Evolutionary conservation across 225 moss, liverwort and hornwort species (phyloP), one percentile per base, ranked within the genome.

Genomic region (Sphagnum contortum): DNA sequence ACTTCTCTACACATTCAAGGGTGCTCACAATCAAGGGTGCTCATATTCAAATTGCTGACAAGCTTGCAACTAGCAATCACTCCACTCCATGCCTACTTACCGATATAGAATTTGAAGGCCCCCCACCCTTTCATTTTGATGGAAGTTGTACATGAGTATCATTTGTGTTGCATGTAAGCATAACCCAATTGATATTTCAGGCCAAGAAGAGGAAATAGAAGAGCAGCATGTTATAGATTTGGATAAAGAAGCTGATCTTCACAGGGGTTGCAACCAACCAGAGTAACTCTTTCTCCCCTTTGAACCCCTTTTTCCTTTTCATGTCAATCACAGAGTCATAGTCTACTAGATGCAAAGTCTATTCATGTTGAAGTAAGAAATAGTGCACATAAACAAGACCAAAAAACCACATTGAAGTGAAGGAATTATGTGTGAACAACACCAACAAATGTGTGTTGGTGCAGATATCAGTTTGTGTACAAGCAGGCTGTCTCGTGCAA

Each of bases 401-500:
- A 52, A 9, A 52, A 52, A 52, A 52, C 2, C 52, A 52, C 65
- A 65, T 44, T 9, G 3, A 44, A 0, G 9, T 52, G 48, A 52
- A 29, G 9, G n/a, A 11, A 12, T 9, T 13, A 8, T 3, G 14
- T 48, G 12, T 57, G 8, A 68, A 12, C 9, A 57, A 12, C 48
- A 47, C 12, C 10, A 11, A 11, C 12, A 9, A 6, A 46, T 14
- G 13, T 47, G 5, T 5, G 13, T 48, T 2, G 29, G 12, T 52
- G 65, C 46, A 87, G 87, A 67, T 84, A 76, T 2, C 75, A 76
- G 60, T 84, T 70, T 9, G 50, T 84, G 0, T 87, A 87, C 61
- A 87, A 84, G 55, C 87, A 87, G 70, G 83, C 78, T 2, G 73
- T 84, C 4, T 76, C 83, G 0, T 73, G 78, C 68, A 83, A 76